Percentiles rank a stretch among this genome's conserved stretches.
These are phyloP conservation scores for Penicillium pancosmium DNA, from an alignment of 495 filamentous ascomycete species.

Conservation along the genomic window DNA sequence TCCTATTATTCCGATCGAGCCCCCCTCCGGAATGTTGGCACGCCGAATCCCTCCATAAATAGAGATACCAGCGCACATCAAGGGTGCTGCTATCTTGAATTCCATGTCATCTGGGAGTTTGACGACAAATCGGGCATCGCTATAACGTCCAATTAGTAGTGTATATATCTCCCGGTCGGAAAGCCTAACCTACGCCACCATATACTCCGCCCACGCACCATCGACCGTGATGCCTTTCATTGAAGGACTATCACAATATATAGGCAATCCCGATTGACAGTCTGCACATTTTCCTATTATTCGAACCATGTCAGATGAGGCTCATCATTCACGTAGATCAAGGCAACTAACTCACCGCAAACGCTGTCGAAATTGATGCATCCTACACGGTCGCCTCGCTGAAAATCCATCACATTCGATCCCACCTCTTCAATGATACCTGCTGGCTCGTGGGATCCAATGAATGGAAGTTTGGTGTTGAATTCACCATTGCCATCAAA, in stretches of 20 bases:
- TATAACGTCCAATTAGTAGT: not conserved
- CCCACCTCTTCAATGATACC: slow-evolving; percentile 57
- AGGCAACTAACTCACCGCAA: not conserved
- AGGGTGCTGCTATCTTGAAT: not conserved
- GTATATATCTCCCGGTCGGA: not conserved
- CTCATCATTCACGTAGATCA: not conserved
- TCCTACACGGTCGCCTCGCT: slow-evolving; percentile 45
- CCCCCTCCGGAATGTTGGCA: not conserved
- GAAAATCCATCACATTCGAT: slow-evolving; percentile 42
- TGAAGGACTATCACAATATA: not conserved
- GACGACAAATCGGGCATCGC: not conserved
- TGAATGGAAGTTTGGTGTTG: slow-evolving; percentile 48
- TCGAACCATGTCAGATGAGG: not conserved
- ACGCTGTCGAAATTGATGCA: slow-evolving; percentile 22
- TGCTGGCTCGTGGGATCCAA: slow-evolving; percentile 60
- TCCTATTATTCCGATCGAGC: not conserved
- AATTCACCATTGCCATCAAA: slow-evolving; percentile 51
- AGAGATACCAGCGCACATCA: not conserved
- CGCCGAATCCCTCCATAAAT: not conserved
- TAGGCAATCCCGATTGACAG: not conserved
- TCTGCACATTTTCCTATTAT: not conserved
- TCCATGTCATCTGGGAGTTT: not conserved
- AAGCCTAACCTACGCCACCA: not conserved
- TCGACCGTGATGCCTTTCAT: not conserved
- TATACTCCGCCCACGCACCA: not conserved